Conservation (phyloP, 1,139 yeast species). For the Blastobotrys persicus region DNA sequence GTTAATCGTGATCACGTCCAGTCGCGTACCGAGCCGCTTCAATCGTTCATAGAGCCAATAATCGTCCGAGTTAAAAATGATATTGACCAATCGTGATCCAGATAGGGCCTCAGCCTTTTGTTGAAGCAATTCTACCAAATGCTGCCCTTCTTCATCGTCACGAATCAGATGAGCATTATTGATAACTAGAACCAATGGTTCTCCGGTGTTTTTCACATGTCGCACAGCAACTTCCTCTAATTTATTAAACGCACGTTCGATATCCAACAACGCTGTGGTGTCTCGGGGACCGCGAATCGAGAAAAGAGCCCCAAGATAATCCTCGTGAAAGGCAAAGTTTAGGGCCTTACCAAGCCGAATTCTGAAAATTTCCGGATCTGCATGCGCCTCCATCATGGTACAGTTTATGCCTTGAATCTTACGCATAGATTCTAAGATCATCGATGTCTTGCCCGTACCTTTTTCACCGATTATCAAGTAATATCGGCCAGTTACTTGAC, state of each 20-base stretch:
- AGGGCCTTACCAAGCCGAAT: conserved; percentile 73
- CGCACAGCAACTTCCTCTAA: conserved; percentile 68
- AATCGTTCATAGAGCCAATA: conserved; percentile 84
- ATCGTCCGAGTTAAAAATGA: conserved; percentile 78
- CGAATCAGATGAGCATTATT: conserved; percentile 69
- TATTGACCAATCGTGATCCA: conserved; percentile 73
- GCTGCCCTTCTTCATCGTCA: conserved; percentile 65
- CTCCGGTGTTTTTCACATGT: conserved; percentile 40
- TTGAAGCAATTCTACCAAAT: conserved; percentile 71
- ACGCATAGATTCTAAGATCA: conserved; percentile 67
- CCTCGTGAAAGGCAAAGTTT: conserved; percentile 72
- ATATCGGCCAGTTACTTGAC: conserved; percentile 63
- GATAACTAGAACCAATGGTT: conserved; percentile 67
- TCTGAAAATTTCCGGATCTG: conserved; percentile 81
- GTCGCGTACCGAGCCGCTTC: conserved; percentile 67
- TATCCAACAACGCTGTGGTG: conserved; percentile 76
- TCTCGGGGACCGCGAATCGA: conserved; percentile 86
- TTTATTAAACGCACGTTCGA: conserved; percentile 76
- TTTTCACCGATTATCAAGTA: conserved; percentile 76
- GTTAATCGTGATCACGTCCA: conserved; percentile 68
- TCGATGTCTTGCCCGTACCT: conserved; percentile 82
- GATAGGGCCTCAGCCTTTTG: conserved; percentile 80
- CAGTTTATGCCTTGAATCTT: conserved; percentile 64
- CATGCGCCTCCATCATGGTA: conserved; percentile 76
- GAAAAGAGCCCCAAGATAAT: conserved; percentile 76